phyloP scores from a whole-genome alignment of 2,329 filamentous ascomycete genomes.

The Epichloe gansuensis region DNA sequence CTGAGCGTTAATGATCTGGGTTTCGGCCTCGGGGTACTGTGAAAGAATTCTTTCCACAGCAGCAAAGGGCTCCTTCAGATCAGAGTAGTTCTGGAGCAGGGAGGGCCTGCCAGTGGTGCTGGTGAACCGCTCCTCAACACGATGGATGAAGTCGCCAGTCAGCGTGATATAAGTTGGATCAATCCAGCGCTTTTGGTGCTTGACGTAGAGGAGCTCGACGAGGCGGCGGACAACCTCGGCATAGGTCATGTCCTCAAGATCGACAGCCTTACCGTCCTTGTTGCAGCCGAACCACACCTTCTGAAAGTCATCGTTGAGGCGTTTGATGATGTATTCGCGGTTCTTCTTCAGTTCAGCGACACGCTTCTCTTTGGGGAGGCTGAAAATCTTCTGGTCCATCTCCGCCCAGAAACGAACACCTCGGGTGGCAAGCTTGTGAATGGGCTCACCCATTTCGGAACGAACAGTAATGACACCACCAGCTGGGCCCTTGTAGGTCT shows the following conservation, averaged over 20 bases:
- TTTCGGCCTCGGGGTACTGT: conserved; percentile 74
- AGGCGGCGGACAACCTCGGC: conserved; percentile 75
- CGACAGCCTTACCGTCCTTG: conserved; percentile 64
- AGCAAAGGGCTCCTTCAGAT: conserved; percentile 71
- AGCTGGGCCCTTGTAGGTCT: conserved; percentile 81
- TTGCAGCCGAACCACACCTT: conserved; percentile 95
- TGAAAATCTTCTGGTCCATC: conserved; percentile 98
- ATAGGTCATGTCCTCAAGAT: conserved; percentile 94
- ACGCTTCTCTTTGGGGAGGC: conserved; percentile 87
- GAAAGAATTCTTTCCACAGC: conserved; percentile 68
- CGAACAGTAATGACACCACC: conserved; percentile 93
- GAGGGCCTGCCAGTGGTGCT: conserved; percentile 59
- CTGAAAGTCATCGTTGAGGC: conserved; percentile 90
- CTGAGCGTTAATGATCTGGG: conserved; percentile 93
- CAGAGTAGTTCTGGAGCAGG: conserved; percentile 77
- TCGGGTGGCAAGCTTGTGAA: conserved; percentile 94
- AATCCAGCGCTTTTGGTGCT: conserved; percentile 85
- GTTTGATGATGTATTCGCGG: conserved; percentile 84
- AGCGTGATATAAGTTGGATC: conserved; percentile 71
- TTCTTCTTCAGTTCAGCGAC: conserved; percentile 79
- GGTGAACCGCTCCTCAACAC: conserved; percentile 93
- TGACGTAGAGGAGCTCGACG: conserved; percentile 83
- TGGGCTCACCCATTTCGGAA: conserved; percentile 98
- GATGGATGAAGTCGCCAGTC: conserved; percentile 90
- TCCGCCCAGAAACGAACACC: conserved; percentile 96